These are phyloP conservation scores for Rubroboletus satanas DNA, from an alignment of 768 basidiomycete genomes.

Conservation along the genomic window DNA sequence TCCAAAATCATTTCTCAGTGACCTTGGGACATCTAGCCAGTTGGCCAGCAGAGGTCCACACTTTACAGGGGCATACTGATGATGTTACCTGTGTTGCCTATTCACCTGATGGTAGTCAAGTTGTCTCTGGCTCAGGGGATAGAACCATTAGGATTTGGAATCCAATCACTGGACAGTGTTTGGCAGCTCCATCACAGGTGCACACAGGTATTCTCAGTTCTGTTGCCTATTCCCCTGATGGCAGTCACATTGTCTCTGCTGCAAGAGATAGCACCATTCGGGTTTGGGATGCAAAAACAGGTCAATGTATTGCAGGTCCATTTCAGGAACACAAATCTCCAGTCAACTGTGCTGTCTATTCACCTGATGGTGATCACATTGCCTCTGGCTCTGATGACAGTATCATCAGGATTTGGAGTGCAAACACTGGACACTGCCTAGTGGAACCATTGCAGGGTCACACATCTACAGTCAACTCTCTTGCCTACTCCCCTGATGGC, in stretches of 20 bases:
- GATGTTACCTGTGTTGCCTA: conserved; percentile 14
- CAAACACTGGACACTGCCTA: conserved; percentile 4
- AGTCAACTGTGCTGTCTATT: conserved; percentile 14
- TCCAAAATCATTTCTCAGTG: conserved; percentile 12
- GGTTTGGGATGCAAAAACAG: conserved; percentile 20
- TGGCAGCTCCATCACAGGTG: neutral
- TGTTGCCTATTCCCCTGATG: conserved; percentile 28
- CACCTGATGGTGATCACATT: conserved; percentile 20
- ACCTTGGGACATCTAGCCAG: conserved; percentile 1
- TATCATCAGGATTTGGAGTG: conserved; percentile 17
- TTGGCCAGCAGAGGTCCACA: conserved; percentile 20
- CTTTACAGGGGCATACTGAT: conserved; percentile 14
- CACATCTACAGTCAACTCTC: neutral
- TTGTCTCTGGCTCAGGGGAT: conserved; percentile 27
- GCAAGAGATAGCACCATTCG: conserved; percentile 11
- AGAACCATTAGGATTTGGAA: conserved; percentile 20
- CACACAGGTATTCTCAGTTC: neutral
- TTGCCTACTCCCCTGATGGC: conserved; percentile 17
- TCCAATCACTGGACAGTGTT: conserved; percentile 14
- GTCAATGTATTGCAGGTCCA: conserved; percentile 13
- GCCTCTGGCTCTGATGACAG: conserved; percentile 18
- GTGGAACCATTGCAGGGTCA: conserved; percentile 7
- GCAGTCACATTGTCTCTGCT: conserved; percentile 13
- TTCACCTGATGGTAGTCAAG: conserved; percentile 19
- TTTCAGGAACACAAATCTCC: conserved; percentile 2